These are phyloP conservation scores for Aspergillus oerlinghausenensis DNA, from an alignment of 2,329 filamentous ascomycete species.

Conservation along the genomic window DNA sequence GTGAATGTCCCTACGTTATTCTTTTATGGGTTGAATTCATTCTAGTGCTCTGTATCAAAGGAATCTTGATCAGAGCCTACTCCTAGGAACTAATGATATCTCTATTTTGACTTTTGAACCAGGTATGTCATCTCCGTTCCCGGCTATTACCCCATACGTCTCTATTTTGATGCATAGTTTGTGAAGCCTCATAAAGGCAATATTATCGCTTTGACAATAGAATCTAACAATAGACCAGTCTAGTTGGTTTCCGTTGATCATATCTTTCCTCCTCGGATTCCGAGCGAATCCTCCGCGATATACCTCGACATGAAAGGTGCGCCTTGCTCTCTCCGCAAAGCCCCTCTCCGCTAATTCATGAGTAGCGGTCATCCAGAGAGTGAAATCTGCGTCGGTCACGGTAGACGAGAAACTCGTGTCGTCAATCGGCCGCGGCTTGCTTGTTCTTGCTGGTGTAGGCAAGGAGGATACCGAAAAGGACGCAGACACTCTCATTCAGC, in stretches of 20 bases:
- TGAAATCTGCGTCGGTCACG: slow-evolving; percentile 91
- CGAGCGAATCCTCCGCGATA: not conserved
- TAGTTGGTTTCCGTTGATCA: not conserved
- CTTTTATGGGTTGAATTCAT: not conserved
- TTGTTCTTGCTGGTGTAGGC: slow-evolving; percentile 87
- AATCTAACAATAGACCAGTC: not conserved
- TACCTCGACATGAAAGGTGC: slow-evolving; percentile 38
- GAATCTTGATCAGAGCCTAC: not conserved
- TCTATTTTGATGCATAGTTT: not conserved
- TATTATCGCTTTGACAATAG: not conserved
- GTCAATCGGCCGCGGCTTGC: slow-evolving; percentile 80
- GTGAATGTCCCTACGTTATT: not conserved
- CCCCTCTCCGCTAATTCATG: slow-evolving; percentile 7
- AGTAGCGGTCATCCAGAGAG: slow-evolving; percentile 83
- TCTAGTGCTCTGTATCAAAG: not conserved
- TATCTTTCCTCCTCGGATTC: not conserved
- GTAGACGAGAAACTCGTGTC: slow-evolving; percentile 89
- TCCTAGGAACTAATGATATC: not conserved
- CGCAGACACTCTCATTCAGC: slow-evolving; percentile 73
- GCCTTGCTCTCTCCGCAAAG: slow-evolving; percentile 1
- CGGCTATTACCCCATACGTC: not conserved
- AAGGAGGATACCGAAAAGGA: slow-evolving; percentile 89
- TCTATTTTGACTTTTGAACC: not conserved
- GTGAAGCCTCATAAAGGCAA: not conserved
- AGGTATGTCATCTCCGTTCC: not conserved